phyloP scores from a whole-genome alignment of 1,284 basidiomycete genomes.

The Sutorius eximius region DNA sequence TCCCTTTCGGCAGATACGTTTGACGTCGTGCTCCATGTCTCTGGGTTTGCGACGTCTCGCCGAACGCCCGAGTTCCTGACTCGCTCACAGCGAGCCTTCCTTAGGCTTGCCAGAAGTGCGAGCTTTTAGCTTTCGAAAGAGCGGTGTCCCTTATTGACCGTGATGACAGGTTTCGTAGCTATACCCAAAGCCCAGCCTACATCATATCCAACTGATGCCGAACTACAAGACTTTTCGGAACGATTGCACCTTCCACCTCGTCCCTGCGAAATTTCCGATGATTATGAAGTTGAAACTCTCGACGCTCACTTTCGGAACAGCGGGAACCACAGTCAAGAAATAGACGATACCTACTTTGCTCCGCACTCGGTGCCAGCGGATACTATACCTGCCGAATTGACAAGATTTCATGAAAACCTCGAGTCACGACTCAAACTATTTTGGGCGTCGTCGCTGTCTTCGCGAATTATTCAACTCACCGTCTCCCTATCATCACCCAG shows the following conservation, averaged over 20 bases:
- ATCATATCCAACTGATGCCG: slow-evolving; percentile 16
- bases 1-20: slow-evolving; percentile 46
- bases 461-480: slow-evolving; percentile 57
- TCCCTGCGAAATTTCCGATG: slow-evolving; percentile 60
- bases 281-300: slow-evolving; percentile 49
- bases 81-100: slow-evolving; percentile 73
- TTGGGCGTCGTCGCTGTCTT: slow-evolving; percentile 67
- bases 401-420: slow-evolving; percentile 68
- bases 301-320: slow-evolving; percentile 27
- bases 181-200: slow-evolving; percentile 50
- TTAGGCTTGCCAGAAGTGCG: slow-evolving; percentile 75
- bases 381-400: slow-evolving; percentile 39
- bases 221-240: slow-evolving; percentile 45
- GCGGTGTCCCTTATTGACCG: not conserved
- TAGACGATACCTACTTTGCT: slow-evolving; percentile 21
- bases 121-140: not conserved
- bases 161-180: slow-evolving; percentile 55
- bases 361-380: slow-evolving; percentile 16
- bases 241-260: slow-evolving; percentile 53
- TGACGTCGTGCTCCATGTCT: slow-evolving; percentile 69
- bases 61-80: slow-evolving; percentile 62
- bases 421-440: slow-evolving; percentile 75
- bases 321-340: slow-evolving; percentile 18
- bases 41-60: slow-evolving; percentile 70
- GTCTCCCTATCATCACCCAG: slow-evolving; percentile 47